Evolutionary conservation across 495 filamentous ascomycete genomes (phyloP), one percentile per base, ranked within the genome.

Genomic region (Sphaerosporella brunnea): DNA sequence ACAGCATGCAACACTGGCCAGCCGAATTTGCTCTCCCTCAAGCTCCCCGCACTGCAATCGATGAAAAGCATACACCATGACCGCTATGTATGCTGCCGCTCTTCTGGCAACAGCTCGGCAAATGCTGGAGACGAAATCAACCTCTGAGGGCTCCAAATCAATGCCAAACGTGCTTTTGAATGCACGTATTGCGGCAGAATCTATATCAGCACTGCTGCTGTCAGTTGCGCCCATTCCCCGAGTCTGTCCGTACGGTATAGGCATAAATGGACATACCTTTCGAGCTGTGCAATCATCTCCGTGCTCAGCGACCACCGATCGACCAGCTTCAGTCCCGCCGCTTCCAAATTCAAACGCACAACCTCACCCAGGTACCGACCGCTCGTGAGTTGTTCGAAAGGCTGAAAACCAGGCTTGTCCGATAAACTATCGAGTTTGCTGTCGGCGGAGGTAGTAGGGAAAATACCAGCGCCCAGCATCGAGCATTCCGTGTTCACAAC

Each of bases 381-480:
- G 15, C 79, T 73, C 1, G 82, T 85, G 80, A 92, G 84, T 60
- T 87, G 86, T 63, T 92, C 84, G 46, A 88, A 77, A 1, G 84
- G 84, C 56, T 87, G 82, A 55, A 88, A 88, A 0, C 82, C 84
- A 0, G 83, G 82, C 0, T 70, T 70, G 55, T 82, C 74, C 56
- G 77, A 76, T 9, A 73, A 72, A 7, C 52, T 53, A 51, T 86
- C 80, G 11, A 92, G 67, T 47, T 69, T 63, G 2, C 61, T 15
- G 36, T 47, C 44, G 10, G 30, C 25, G 3, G 9, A 2, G 15
- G 16, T 35, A n/a, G 23, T 15, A 1, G 44, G 44, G 23, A 44
- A 30, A 4, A 44, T 13, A 13, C n/a, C 26, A n/a, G 25, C 44
- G 15, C 44, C 44, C 8, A 47, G 23, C 44, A 47, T 47, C 2